Evolutionary conservation across 75 land plant genomes (phyloP).

Genomic region (Pseudotsuga menziesii): DNA sequence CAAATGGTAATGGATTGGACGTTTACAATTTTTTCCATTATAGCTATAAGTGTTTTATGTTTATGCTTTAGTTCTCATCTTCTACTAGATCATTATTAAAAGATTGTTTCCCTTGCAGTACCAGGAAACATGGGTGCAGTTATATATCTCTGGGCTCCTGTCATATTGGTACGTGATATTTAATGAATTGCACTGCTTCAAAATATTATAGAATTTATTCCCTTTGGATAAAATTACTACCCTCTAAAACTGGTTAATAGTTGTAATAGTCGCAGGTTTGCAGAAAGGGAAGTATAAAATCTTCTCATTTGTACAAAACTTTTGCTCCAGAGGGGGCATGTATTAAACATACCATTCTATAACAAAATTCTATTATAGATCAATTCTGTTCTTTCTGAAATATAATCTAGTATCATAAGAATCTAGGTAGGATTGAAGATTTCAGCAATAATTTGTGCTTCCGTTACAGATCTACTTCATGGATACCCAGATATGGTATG

Average conservation of each 20-base stretch:
- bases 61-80: not conserved
- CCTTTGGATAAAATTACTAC: not conserved
- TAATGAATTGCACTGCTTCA: too few species aligned
- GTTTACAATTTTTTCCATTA: not conserved
- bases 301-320: not conserved
- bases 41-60: not conserved
- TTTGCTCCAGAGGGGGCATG: not conserved
- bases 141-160: constrained; percentile 76
- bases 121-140: constrained; percentile 67
- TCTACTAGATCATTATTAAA: not conserved
- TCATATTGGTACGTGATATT: constrained; percentile 61
- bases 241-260: too few species aligned
- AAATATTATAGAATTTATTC: not conserved
- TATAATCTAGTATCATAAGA: too few species aligned
- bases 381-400: not conserved
- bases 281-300: too few species aligned
- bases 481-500: constrained; percentile 99
- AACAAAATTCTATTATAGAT: not conserved
- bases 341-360: not conserved
- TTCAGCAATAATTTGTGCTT: not conserved
- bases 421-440: not conserved
- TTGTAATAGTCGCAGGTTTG: too few species aligned
- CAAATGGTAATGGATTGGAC: constrained; percentile 46
- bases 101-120: constrained; percentile 34
- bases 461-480: constrained; percentile 86